Conservation (phyloP, 2,329 filamentous ascomycete genomes). For the Bertia moriformis region DNA sequence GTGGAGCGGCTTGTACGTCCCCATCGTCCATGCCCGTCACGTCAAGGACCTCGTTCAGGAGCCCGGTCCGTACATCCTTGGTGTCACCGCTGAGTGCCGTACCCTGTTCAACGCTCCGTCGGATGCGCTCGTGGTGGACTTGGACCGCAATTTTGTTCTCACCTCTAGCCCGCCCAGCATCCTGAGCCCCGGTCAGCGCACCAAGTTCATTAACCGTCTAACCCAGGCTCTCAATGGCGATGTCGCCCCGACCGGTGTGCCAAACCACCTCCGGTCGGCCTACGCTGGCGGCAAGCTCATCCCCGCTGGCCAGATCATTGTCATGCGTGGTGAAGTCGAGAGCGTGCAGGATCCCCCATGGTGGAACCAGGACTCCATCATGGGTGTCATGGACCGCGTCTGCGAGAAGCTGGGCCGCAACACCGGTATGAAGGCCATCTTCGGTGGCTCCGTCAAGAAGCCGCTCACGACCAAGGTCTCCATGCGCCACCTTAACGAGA, state of each 20-base stretch:
- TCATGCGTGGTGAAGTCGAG: conserved; percentile 96
- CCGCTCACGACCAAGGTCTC: conserved; percentile 99
- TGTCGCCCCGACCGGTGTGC: conserved; percentile 82
- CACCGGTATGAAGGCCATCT: conserved; percentile 88
- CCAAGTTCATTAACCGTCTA: conserved; percentile 86
- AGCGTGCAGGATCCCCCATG: conserved; percentile 90
- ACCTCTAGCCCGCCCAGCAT: conserved; percentile 90
- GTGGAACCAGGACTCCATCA: conserved; percentile 95
- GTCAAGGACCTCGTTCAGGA: conserved; percentile 91
- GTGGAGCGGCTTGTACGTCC: conserved; percentile 96
- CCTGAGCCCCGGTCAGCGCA: conserved; percentile 69
- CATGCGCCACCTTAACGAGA: conserved; percentile 95
- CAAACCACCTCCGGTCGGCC: conserved; percentile 81
- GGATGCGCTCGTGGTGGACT: conserved; percentile 87
- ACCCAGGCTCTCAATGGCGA: conserved; percentile 89
- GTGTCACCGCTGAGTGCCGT: conserved; percentile 88
- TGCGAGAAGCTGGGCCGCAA: conserved; percentile 97
- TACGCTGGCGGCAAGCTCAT: conserved; percentile 95
- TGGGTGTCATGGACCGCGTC: conserved; percentile 96
- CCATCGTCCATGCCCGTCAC: conserved; percentile 89
- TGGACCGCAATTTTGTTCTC: conserved; percentile 95
- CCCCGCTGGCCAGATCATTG: conserved; percentile 93
- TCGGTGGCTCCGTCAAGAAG: conserved; percentile 91
- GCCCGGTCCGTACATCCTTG: conserved; percentile 91
- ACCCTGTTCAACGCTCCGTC: conserved; percentile 95